These are phyloP conservation scores for Mediolabrus comicus DNA, from an alignment of 108 stramenopile species.

Conservation along the genomic window DNA sequence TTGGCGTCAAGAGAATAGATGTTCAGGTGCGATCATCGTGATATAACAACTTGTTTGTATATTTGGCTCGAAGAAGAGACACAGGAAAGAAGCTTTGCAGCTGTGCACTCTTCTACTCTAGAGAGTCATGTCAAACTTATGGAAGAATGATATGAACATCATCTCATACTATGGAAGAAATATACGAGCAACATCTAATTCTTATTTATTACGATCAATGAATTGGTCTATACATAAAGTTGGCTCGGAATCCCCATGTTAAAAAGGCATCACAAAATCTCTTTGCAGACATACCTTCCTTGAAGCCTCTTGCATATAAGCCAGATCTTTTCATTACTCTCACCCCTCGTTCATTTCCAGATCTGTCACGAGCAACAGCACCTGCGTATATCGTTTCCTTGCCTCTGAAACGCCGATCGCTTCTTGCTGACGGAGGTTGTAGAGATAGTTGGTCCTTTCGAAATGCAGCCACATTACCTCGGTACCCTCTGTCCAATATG, in stretches of 20 bases:
- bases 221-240: slow-evolving; percentile 15
- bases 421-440: slow-evolving; percentile 7
- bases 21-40: too few species aligned
- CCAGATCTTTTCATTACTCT: slow-evolving; percentile 9
- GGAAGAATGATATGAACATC: too few species aligned
- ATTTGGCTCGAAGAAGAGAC: too few species aligned
- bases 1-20: too few species aligned
- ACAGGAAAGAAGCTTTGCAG: too few species aligned
- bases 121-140: too few species aligned
- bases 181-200: too few species aligned
- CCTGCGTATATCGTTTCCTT: slow-evolving; percentile 1
- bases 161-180: too few species aligned
- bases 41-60: too few species aligned
- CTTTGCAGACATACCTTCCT: background rate
- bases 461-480: slow-evolving; percentile 11
- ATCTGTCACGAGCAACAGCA: slow-evolving; percentile 8
- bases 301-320: background rate
- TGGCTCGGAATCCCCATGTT: slow-evolving; percentile 8
- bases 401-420: slow-evolving; percentile 10
- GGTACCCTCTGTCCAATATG: slow-evolving; percentile 7
- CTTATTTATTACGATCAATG: too few species aligned
- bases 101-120: too few species aligned
- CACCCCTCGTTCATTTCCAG: slow-evolving; percentile 18
- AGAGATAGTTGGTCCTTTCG: background rate
- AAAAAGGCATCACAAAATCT: background rate